phyloP scores from a whole-genome alignment of 2,329 filamentous ascomycete genomes.

The Talaromyces sp. region DNA sequence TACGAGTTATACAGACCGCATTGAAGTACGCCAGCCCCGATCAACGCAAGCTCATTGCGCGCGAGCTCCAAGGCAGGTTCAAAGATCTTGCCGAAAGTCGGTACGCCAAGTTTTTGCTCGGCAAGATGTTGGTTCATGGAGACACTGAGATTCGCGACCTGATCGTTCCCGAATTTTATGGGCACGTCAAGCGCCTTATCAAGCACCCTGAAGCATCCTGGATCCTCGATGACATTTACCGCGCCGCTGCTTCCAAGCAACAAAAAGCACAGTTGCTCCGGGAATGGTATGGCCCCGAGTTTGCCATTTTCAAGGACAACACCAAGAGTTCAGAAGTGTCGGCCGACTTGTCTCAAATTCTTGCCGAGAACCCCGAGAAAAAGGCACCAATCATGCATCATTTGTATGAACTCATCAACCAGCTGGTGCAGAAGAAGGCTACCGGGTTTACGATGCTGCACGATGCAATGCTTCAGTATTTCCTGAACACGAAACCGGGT shows the following conservation, averaged over 20 bases:
- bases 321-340: slow-evolving; percentile 42
- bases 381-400: slow-evolving; percentile 79
- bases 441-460: slow-evolving; percentile 97
- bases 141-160: slow-evolving; percentile 80
- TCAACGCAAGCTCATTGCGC: slow-evolving; percentile 80
- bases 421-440: slow-evolving; percentile 90
- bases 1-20: slow-evolving; percentile 93
- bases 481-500: slow-evolving; percentile 69
- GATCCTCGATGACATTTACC: slow-evolving; percentile 97
- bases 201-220: slow-evolving; percentile 95
- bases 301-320: slow-evolving; percentile 67
- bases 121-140: slow-evolving; percentile 90
- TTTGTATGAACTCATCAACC: slow-evolving; percentile 80
- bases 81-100: slow-evolving; percentile 82
- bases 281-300: slow-evolving; percentile 96
- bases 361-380: slow-evolving; percentile 77
- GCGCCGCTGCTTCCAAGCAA: slow-evolving; percentile 74
- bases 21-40: slow-evolving; percentile 88
- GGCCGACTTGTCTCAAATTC: slow-evolving; percentile 67
- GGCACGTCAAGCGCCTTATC: slow-evolving; percentile 85
- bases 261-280: slow-evolving; percentile 81
- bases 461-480: slow-evolving; percentile 97
- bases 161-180: slow-evolving; percentile 92
- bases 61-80: slow-evolving; percentile 80
- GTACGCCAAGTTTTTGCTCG: slow-evolving; percentile 96